Percentiles rank a stretch among this genome's conserved stretches.
Evolutionary conservation across 2,329 filamentous ascomycete species (phyloP).

Genomic region (Cladosporium colombiae): DNA sequence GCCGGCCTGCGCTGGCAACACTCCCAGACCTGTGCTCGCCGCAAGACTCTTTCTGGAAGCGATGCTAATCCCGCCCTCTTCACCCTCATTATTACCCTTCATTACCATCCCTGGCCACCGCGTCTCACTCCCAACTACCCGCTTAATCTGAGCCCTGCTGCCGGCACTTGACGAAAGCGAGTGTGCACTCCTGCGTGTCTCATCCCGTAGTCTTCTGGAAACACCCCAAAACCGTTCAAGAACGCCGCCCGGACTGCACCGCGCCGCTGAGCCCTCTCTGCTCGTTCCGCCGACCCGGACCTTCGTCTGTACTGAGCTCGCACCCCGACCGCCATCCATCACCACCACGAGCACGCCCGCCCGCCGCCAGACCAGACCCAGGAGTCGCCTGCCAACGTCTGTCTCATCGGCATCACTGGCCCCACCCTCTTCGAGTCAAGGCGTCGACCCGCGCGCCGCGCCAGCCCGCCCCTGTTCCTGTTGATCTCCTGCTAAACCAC

Average conservation of each 20-base stretch:
- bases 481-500: constrained; percentile 35
- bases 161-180: constrained; percentile 15
- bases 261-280: constrained; percentile 7
- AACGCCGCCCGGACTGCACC: constrained; percentile 12
- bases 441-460: constrained; percentile 28
- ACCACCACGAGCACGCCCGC: constrained; percentile 4
- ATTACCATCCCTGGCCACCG: constrained; percentile 20
- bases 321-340: constrained; percentile 1
- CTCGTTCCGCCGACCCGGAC: constrained; percentile 19
- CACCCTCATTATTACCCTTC: constrained; percentile 22
- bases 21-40: constrained; percentile 15
- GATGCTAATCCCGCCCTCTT: constrained; percentile 20
- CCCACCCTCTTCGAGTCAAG: constrained; percentile 33
- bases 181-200: not conserved
- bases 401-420: constrained; percentile 35
- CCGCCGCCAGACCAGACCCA: not conserved
- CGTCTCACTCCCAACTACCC: constrained; percentile 15
- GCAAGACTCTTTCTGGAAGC: constrained; percentile 17
- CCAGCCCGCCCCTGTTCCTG: constrained; percentile 36
- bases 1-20: constrained; percentile 18
- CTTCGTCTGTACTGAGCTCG: constrained; percentile 8
- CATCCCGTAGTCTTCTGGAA: constrained; percentile 13
- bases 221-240: not conserved
- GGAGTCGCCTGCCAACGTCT: constrained; percentile 20
- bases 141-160: constrained; percentile 8